Evolutionary conservation across 495 filamentous ascomycete genomes (phyloP), one percentile per base, ranked within the genome.

Genomic region (Penicillium daleae): DNA sequence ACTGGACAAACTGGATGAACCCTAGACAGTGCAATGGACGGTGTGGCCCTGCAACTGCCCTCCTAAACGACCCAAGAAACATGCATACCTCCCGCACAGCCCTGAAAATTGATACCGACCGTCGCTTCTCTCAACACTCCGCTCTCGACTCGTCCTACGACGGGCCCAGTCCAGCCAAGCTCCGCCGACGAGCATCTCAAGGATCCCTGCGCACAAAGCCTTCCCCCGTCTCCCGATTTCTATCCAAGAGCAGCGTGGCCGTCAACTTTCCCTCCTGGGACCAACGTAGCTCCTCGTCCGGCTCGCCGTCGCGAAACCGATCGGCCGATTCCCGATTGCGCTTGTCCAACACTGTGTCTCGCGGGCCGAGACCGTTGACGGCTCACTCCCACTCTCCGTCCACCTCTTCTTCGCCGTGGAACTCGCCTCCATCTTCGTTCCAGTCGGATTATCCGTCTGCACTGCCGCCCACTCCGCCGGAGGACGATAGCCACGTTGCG

Each of bases 231-330:
- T 78, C 78, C 42, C 75, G 76, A 1, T 80, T 79, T 40, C 64
- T 78, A 9, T 76, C 78, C 57, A 75, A 74, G 61, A 74, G 74
- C 57, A 78, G 69, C 60, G 71, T 74, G 5, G 66, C 76, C 19
- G 66, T 77, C 17, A 68, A 78, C 51, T 73, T 81, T 3, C 80
- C 79, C 9, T 77, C 75, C 1, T 79, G 80, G 63, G 74, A 81
- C 53, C 61, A 72, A 12, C 66, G 80, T 17, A 73, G 78, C 17
- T 74, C 67, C 26, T 67, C 64, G 5, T 60, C 71, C 0, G 70
- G 71, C 33, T 67, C 70, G 22, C 64, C 71, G 12, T 73, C 74
- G 12, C 72, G 74, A 24, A 70, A 69, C 29, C 66, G 71, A n/a
- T 73, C 78, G 12, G 62, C 67, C n/a, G 74, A 80, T 46, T 77